These are phyloP conservation scores for Polygonum maritimum DNA, from an alignment of 148 eudicot genomes.

Conservation along the genomic window DNA sequence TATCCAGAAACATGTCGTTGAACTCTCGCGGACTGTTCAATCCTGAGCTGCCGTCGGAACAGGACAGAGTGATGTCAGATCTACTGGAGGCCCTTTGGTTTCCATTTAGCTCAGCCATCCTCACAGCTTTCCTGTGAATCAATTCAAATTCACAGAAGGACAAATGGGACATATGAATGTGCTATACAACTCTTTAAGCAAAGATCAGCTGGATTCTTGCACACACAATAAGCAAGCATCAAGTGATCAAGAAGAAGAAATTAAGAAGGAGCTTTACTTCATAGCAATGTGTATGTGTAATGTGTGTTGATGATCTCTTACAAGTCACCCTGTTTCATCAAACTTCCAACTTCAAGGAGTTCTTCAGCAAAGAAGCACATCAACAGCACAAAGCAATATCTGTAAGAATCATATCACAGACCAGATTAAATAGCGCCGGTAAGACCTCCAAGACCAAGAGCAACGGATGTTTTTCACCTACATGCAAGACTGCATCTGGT, in stretches of 20 bases:
- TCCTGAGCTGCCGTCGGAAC: conserved; percentile 68
- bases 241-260: neutral
- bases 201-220: neutral
- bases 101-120: conserved; percentile 31
- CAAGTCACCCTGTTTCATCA: conserved; percentile 45
- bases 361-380: neutral
- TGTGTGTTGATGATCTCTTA: conserved; percentile 31
- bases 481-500: conserved; percentile 60
- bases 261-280: conserved; percentile 41
- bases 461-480: neutral
- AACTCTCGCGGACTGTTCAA: conserved; percentile 52
- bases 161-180: neutral
- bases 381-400: neutral
- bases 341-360: conserved; percentile 31
- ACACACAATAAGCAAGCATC: neutral
- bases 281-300: conserved; percentile 34
- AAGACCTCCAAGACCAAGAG: too few species aligned
- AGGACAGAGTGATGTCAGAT: conserved; percentile 78
- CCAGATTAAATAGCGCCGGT: too few species aligned
- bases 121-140: conserved; percentile 43
- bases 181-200: neutral
- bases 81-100: conserved; percentile 51
- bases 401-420: neutral
- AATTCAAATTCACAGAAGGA: conserved; percentile 5
- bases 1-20: conserved; percentile 20